phyloP scores from a whole-genome alignment of 1,139 yeast genomes.

The Blastobotrys aristatus region DNA sequence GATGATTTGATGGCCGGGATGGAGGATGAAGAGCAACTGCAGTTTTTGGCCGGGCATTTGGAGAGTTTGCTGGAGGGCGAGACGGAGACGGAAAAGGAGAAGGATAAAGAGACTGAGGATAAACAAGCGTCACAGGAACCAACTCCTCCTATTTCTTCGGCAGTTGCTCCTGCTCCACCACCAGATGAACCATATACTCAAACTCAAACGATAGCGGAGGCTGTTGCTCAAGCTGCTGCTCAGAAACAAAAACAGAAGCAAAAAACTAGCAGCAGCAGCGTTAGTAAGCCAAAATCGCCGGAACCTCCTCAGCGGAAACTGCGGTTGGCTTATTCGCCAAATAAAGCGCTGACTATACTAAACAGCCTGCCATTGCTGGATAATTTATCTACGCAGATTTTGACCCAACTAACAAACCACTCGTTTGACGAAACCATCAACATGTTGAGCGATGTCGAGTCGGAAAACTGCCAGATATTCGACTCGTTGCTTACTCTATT shows the following conservation, averaged over 20 bases:
- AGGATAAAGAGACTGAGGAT: not conserved
- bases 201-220: no score
- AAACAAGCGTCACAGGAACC: not conserved
- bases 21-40: slow-evolving; percentile 28
- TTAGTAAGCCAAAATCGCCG: not conserved
- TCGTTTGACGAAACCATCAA: slow-evolving; percentile 64
- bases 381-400: slow-evolving; percentile 66
- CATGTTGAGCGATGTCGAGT: slow-evolving; percentile 66
- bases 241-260: not conserved
- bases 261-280: not conserved
- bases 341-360: slow-evolving; percentile 45
- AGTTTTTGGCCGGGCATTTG: slow-evolving; percentile 28
- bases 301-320: not conserved
- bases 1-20: slow-evolving; percentile 18
- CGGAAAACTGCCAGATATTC: slow-evolving; percentile 69
- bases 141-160: not conserved
- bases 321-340: slow-evolving; percentile 6
- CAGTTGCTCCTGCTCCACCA: not conserved
- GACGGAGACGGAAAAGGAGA: not conserved
- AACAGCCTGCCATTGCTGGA: slow-evolving; percentile 70
- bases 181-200: not conserved
- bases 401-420: slow-evolving; percentile 65
- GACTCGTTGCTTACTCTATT: slow-evolving; percentile 67
- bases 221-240: not conserved
- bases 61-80: not conserved